These are phyloP conservation scores for Chlamydomonas eustigma DNA, from an alignment of 139 green algal species.

Conservation along the genomic window DNA sequence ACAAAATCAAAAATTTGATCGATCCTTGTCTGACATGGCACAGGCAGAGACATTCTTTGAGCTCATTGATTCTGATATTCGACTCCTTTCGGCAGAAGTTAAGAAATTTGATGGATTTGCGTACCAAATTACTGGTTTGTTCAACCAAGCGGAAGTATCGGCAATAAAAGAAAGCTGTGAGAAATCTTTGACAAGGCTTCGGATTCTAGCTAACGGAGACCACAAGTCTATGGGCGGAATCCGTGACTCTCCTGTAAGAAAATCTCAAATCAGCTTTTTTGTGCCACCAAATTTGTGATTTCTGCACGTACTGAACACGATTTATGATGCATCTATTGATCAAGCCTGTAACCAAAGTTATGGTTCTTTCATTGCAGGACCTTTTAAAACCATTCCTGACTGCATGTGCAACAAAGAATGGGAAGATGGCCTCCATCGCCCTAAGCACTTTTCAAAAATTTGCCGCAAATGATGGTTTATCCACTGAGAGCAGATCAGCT, in stretches of 20 bases:
- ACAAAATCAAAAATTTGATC: no score
- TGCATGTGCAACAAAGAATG: conserved; percentile 4
- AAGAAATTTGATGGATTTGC: conserved; percentile 1
- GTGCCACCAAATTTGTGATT: no score
- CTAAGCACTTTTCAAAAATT: conserved; percentile 13
- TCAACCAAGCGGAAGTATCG: background rate
- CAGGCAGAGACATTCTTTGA: background rate
- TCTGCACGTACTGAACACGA: no score
- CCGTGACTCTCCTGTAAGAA: conserved; percentile 5
- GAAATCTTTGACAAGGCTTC: background rate
- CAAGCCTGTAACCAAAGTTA: no score
- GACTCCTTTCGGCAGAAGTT: background rate
- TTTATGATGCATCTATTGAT: no score
- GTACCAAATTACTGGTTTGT: background rate
- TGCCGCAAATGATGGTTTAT: conserved; percentile 1
- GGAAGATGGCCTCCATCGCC: background rate
- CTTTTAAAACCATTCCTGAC: background rate
- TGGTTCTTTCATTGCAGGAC: conserved; percentile 5
- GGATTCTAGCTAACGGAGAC: background rate
- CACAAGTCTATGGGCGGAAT: conserved; percentile 4
- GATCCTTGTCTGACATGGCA: background rate
- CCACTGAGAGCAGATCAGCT: background rate
- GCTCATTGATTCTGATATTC: conserved; percentile 3
- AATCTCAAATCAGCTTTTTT: no score
- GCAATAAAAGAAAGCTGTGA: conserved; percentile 9